Percentiles rank a stretch among this genome's conserved stretches.
These are phyloP conservation scores for Thermoascus crustaceus DNA, from an alignment of 2,329 filamentous ascomycete genomes.

Conservation along the genomic window DNA sequence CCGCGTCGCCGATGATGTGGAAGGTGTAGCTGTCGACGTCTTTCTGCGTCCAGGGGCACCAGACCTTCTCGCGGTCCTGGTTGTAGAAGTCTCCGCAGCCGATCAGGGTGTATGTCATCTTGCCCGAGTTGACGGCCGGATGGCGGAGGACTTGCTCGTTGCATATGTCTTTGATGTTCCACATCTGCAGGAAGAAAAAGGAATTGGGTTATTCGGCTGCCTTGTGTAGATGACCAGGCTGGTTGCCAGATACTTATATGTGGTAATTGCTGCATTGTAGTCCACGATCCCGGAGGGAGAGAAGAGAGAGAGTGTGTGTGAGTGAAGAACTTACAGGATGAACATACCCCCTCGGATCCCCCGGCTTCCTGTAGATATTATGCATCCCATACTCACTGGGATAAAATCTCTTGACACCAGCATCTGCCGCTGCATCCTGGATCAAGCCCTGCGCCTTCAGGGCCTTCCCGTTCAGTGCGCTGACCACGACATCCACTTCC, in stretches of 20 bases:
- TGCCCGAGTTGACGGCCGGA: conserved; percentile 13
- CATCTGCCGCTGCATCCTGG: conserved; percentile 18
- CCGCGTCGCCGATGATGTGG: conserved; percentile 16
- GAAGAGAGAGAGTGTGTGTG: no score
- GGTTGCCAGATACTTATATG: no score
- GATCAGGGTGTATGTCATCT: conserved; percentile 24
- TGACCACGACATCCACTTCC: conserved; percentile 17
- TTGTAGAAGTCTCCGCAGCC: conserved; percentile 26
- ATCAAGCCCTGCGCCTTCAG: conserved; percentile 13
- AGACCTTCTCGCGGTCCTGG: conserved; percentile 17
- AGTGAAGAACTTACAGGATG: conserved; percentile 13
- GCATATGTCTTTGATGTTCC: conserved; percentile 9
- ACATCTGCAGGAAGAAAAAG: conserved; percentile 7
- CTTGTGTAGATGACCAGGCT: no score
- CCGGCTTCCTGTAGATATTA: conserved; percentile 15
- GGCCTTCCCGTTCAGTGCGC: conserved; percentile 15
- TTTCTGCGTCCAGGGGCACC: conserved; percentile 19
- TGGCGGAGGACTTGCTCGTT: conserved; percentile 14
- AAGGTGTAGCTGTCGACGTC: conserved; percentile 14
- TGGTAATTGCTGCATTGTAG: no score
- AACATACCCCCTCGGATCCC: conserved; percentile 13
- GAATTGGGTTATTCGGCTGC: no score
- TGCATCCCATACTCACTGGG: conserved; percentile 20
- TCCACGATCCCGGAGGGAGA: no score
- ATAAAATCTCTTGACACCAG: conserved; percentile 20